Evolutionary conservation across 345 rosid species (phyloP).

Genomic region (Gynandropsis gynandra): DNA sequence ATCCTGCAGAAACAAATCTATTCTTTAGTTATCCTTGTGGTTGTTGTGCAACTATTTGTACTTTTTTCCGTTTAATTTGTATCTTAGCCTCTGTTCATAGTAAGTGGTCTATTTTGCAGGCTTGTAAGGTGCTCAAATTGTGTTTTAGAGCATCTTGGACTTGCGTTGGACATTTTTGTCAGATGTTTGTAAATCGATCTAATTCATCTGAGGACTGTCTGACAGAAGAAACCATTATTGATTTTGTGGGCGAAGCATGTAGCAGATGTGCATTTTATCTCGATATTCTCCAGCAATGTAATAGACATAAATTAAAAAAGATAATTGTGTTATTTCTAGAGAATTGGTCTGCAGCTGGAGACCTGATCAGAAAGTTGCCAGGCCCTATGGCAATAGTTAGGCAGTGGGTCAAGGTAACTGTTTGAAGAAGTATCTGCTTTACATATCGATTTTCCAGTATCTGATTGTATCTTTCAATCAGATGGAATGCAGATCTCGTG

Average conservation of each 20-base stretch:
- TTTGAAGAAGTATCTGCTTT: slow-evolving; percentile 12
- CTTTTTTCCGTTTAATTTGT: not conserved
- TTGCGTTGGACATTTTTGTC: slow-evolving; percentile 41
- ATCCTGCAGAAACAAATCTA: slow-evolving; percentile 6
- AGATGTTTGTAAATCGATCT: slow-evolving; percentile 32
- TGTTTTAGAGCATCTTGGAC: slow-evolving; percentile 76
- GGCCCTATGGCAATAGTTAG: slow-evolving; percentile 66
- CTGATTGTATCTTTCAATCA: slow-evolving; percentile 36
- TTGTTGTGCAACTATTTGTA: slow-evolving; percentile 6
- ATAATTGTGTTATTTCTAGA: slow-evolving; percentile 41
- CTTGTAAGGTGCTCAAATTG: slow-evolving; percentile 61
- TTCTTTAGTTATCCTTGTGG: slow-evolving; percentile 11
- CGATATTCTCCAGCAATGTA: slow-evolving; percentile 66
- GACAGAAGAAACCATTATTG: slow-evolving; percentile 45
- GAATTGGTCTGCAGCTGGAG: slow-evolving; percentile 60
- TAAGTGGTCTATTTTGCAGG: slow-evolving; percentile 41
- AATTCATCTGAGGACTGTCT: slow-evolving; percentile 27
- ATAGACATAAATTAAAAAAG: slow-evolving; percentile 33
- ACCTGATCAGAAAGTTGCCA: slow-evolving; percentile 38
- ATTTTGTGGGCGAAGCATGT: slow-evolving; percentile 53
- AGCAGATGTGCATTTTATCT: slow-evolving; percentile 54
- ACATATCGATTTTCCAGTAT: slow-evolving; percentile 18
- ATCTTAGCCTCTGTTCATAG: slow-evolving; percentile 1
- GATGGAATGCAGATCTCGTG: slow-evolving; percentile 46
- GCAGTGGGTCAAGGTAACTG: slow-evolving; percentile 88